Base-by-base conservation (phyloP, 371 early-diverging fungal species). In the Capillidium heterosporum region DNA sequence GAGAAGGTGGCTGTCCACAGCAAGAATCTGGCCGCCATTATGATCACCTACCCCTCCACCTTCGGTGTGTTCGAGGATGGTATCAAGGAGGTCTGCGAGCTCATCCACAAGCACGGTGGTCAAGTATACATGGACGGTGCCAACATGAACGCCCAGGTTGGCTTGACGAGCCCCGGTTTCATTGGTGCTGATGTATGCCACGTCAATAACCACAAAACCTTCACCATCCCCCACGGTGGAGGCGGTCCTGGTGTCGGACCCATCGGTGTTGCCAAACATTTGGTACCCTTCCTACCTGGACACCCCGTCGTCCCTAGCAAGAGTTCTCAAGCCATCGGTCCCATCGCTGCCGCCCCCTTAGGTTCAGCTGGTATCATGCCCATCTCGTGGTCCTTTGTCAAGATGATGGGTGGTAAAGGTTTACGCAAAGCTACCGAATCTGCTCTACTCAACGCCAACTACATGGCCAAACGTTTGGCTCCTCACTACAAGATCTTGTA, bases 121-220 rank as follows among this genome's bases (percentile, higher is more conserved):
- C 92, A 91, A 68, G 95, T 95, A n/a, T 96, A 96, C 71, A 86
- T 96, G 87, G 97, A 96, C 65, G 97, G 97, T 58, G 97, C 97
- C 57, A 96, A 96, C 76, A 73, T 96, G 78, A 96, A 96, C 63
- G 97, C 97, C 3, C 95, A 95, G 71, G 88, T 96, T 63, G 95
- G 95, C 21, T 69, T 96, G 58, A 87, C 88, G 62, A 86, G 82
- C 59, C 97, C 97, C 43, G 97, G 85, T 27, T 89, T 91, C 60
- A 90, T 91, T 60, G 97, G 95, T 56, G 94, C 93, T 58, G 97
- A 96, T 73, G 95, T 96, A 19, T 95, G 95, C 73, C 97, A 96
- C 66, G 75, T 96, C 74, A 96, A 96, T 78, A 73, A 90, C 71
- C 97, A 96, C 81, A 96, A 96, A 84, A 94, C 97, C 17, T 87